A percentile compares a stretch with the other conserved stretches of the same genome.
Evolutionary conservation across 2,329 filamentous ascomycete genomes (phyloP).

Genomic region (Teratosphaeria pseudoeucalypti): DNA sequence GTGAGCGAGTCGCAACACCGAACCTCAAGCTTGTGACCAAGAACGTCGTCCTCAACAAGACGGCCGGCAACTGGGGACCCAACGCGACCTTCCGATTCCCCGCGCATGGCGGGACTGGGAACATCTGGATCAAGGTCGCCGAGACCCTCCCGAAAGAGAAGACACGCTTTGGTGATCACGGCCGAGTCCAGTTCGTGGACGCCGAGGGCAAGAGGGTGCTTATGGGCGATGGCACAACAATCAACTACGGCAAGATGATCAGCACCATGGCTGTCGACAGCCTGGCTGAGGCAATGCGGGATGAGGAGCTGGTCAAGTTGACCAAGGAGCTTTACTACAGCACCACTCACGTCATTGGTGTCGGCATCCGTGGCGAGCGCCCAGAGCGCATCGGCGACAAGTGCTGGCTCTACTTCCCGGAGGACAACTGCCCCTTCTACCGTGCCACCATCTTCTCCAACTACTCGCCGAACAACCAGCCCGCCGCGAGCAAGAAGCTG

Average conservation of each 20-base stretch:
- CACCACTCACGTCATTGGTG: slow-evolving; percentile 91
- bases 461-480: slow-evolving; percentile 98
- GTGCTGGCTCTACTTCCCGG: slow-evolving; percentile 99
- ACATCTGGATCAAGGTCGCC: slow-evolving; percentile 97
- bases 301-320: slow-evolving; percentile 70
- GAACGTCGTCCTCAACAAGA: slow-evolving; percentile 94
- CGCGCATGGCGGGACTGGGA: slow-evolving; percentile 86
- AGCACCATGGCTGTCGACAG: slow-evolving; percentile 94
- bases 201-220: slow-evolving; percentile 74
- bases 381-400: slow-evolving; percentile 97
- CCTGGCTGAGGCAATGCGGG: slow-evolving; percentile 76
- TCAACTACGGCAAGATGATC: slow-evolving; percentile 86
- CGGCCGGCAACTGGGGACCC: slow-evolving; percentile 93
- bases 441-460: slow-evolving; percentile 99
- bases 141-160: slow-evolving; percentile 88
- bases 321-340: slow-evolving; percentile 95
- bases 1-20: slow-evolving; percentile 93
- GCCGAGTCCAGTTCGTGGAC: slow-evolving; percentile 76
- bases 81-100: slow-evolving; percentile 99
- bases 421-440: slow-evolving; percentile 98
- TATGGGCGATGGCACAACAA: slow-evolving; percentile 72
- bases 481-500: slow-evolving; percentile 68
- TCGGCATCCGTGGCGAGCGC: slow-evolving; percentile 82
- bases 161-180: slow-evolving; percentile 76
- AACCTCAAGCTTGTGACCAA: slow-evolving; percentile 87